These are phyloP conservation scores for Fraxinus quadrangulata DNA, from an alignment of 257 asterid genomes.

Conservation along the genomic window DNA sequence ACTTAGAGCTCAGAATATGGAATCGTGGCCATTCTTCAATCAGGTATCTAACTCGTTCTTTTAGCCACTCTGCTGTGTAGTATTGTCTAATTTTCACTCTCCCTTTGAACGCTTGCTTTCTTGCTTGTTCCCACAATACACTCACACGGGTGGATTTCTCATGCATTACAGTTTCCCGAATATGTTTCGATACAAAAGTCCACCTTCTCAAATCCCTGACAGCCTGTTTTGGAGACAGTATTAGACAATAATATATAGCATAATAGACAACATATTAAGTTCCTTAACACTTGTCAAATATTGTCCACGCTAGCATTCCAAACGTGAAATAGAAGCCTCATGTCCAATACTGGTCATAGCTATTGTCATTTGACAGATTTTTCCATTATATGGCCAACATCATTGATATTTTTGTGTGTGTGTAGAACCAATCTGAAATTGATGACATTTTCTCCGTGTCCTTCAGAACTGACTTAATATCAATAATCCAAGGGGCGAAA, in stretches of 20 bases:
- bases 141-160: too few species aligned
- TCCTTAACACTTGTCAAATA: neutral
- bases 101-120: neutral
- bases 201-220: neutral
- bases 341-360: neutral
- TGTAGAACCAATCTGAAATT: neutral
- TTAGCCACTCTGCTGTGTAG: neutral
- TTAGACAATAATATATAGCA: neutral
- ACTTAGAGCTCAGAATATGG: slow-evolving; percentile 59
- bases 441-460: neutral
- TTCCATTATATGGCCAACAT: neutral
- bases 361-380: too few species aligned
- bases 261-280: neutral
- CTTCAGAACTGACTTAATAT: neutral
- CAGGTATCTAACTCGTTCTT: slow-evolving; percentile 27
- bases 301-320: neutral
- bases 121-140: too few species aligned
- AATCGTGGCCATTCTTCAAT: slow-evolving; percentile 50
- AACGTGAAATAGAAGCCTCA: too few species aligned
- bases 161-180: neutral
- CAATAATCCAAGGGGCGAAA: neutral
- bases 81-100: neutral
- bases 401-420: neutral
- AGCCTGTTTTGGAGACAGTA: neutral
- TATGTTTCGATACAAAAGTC: neutral